These are phyloP conservation scores for Thelonectria rubi DNA, from an alignment of 2,329 filamentous ascomycete species.

Conservation along the genomic window DNA sequence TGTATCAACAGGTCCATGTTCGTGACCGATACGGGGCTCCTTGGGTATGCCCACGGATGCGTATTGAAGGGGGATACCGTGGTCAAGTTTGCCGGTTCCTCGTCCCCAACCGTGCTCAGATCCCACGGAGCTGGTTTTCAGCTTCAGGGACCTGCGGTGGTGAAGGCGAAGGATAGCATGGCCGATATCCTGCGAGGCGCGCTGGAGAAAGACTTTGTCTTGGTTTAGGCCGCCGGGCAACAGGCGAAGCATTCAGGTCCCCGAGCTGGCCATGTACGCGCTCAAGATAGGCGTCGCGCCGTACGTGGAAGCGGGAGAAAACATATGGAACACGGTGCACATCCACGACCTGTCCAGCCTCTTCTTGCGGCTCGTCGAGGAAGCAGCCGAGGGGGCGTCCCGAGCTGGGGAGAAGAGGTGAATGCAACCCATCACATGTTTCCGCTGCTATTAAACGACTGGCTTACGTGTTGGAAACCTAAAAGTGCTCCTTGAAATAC, in stretches of 20 bases:
- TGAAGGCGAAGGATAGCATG: neutral
- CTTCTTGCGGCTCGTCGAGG: neutral
- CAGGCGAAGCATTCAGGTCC: conserved; percentile 1
- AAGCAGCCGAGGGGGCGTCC: neutral
- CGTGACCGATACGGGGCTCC: neutral
- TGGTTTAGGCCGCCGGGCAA: neutral
- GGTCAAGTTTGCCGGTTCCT: neutral
- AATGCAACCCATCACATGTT: too few relatives aligned
- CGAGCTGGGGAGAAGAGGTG: conserved; percentile 1
- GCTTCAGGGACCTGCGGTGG: neutral
- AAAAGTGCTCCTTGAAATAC: conserved; percentile 15
- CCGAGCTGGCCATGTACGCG: neutral
- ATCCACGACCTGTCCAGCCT: neutral
- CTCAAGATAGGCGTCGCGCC: neutral
- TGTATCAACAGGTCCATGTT: neutral
- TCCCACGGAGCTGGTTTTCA: neutral
- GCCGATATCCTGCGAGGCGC: too few relatives aligned
- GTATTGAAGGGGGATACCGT: neutral
- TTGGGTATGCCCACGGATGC: neutral
- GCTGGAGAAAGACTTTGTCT: too few relatives aligned
- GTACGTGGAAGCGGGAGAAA: neutral
- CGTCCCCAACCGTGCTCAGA: neutral
- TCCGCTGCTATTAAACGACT: neutral
- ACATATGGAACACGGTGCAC: neutral
- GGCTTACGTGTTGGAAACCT: too few relatives aligned